Conservation (phyloP, 495 filamentous ascomycete genomes). For the Podospora pseudoanserina region DNA sequence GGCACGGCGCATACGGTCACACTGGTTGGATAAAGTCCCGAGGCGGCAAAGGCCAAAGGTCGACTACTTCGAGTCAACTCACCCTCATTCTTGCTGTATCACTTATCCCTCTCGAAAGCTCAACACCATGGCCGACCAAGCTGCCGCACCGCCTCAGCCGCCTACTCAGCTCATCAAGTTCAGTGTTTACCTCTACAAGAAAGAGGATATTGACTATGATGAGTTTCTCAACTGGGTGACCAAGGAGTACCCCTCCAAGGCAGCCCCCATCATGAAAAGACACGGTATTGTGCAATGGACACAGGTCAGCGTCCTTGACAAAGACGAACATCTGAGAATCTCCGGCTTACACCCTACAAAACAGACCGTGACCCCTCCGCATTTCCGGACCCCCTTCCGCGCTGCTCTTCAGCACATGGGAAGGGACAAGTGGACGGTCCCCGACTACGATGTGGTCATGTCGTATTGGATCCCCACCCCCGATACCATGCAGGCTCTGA, state of each 20-base stretch:
- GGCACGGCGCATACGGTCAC: not conserved
- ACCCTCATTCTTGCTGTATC: not conserved
- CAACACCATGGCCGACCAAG: not conserved
- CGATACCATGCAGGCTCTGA: constrained; percentile 3
- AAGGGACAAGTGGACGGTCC: constrained; percentile 12
- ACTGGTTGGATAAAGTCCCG: not conserved
- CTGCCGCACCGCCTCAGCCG: not conserved
- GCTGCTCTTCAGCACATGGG: constrained; percentile 8
- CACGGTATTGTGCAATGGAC: constrained; percentile 17
- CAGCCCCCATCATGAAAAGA: constrained; percentile 12
- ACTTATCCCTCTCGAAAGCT: not conserved
- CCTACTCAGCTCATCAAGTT: constrained; percentile 12
- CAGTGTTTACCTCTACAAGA: constrained; percentile 13
- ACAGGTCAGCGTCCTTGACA: constrained; percentile 6
- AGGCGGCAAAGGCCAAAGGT: not conserved
- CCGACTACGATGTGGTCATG: constrained; percentile 13
- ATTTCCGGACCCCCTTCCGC: constrained; percentile 10
- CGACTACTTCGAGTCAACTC: not conserved
- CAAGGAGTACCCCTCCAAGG: constrained; percentile 7
- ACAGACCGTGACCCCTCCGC: constrained; percentile 11
- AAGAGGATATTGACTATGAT: constrained; percentile 10
- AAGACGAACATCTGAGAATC: not conserved
- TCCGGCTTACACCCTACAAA: not conserved
- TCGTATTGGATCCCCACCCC: constrained; percentile 6
- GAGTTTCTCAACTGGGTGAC: constrained; percentile 17